Base-by-base conservation (phyloP, 108 stramenopile genomes). In the Licmophora abbreviata region DNA sequence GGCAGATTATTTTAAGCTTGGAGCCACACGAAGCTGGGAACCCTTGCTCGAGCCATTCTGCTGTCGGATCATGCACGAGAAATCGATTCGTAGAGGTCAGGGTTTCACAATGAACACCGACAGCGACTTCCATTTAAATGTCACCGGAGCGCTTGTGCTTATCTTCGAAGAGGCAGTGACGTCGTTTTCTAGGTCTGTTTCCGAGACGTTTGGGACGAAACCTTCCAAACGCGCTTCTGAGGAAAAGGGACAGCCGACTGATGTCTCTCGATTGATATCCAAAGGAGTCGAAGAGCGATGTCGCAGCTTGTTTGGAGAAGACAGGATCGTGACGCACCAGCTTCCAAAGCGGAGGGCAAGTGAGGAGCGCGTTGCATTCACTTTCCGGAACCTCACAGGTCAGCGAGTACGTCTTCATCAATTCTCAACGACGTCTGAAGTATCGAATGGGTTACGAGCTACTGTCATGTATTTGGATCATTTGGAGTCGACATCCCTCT, bases 1-100 rank as follows among this genome's bases (percentile, higher is more conserved):
- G 81, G 65, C 81, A 17, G 94, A 97, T 37, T 95, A 94, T 53
- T 97, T 95, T 67, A 97, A 97, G 64, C 73, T 84, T 46, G 85
- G 81, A 30, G 48, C 81, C 21, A 83, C 86, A 25, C 88, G 92
- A 58, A 94, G 92, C 56, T 97, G 96, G 96, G 92, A 97, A 63
- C 90, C 90, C 5, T 59, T 95, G 7, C 24, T 97, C 10, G 96
- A 97, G 61, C 90, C 95, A 11, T 89, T 77, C 51, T 57, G 51
- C 30, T 85, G 69, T 55, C 32, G 66, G 11, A 35, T 73, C 14
- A 36, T 90, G 44, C 78, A 80, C 56, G 88, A 93, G 59, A 66
- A 57, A 18, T 77, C 79, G 14, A 45, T 36, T 22, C 28, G 46
- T 14, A 68, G 88, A 38, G 92, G 92, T 14, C 54, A 62, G 29